Base-by-base conservation (phyloP, 1,139 yeast genomes). In the Nakaseomyces nivariensis region DNA sequence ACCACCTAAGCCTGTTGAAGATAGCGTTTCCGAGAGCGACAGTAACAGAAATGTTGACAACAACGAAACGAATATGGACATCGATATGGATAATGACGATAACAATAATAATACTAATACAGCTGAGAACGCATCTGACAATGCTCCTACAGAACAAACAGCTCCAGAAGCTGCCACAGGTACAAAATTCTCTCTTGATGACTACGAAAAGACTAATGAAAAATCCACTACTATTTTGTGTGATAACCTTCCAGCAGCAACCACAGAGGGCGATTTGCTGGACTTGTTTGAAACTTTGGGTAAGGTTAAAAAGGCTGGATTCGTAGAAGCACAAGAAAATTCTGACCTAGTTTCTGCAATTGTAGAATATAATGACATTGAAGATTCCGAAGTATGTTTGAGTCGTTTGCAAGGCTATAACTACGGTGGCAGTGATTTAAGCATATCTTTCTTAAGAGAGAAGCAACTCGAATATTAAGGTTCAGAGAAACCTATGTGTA, bases 201-300 rank as follows among this genome's bases (percentile, higher is more conserved):
- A 51, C 27, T 31, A 40, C 34, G 56, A 50, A 43, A 60, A 58
- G 48, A 96, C 95, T 17, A 78, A 72, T 43, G 44, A 41, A n/a
- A 75, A 77, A 43, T 76, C 79, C 46, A 79, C 75, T 51, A 78
- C 81, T 22, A 78, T 89, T 43, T 84, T 68, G 63, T 89, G 84
- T 31, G 76, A 75, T 49, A 90, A 89, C 69, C 73, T 90, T 62
- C 97, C 97, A 33, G 88, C 79, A 76, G 85, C 88, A 46, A 89
- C 97, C 33, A 79, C 87, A 46, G 82, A 84, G 58, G 83, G 85
- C 51, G 97, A 89, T 67, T 76, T 90, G 57, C 78, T 75, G 56
- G 96, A 89, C 57, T 76, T 90, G 53, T 89, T 89, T 65, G 90
- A 84, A 62, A 83, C 94, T 27, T 79, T 88, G 50, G 95, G 95